Percentiles rank a stretch among this genome's conserved stretches.
phyloP scores from a whole-genome alignment of 2,329 filamentous ascomycete species.

The Mollisiaceae sp. region DNA sequence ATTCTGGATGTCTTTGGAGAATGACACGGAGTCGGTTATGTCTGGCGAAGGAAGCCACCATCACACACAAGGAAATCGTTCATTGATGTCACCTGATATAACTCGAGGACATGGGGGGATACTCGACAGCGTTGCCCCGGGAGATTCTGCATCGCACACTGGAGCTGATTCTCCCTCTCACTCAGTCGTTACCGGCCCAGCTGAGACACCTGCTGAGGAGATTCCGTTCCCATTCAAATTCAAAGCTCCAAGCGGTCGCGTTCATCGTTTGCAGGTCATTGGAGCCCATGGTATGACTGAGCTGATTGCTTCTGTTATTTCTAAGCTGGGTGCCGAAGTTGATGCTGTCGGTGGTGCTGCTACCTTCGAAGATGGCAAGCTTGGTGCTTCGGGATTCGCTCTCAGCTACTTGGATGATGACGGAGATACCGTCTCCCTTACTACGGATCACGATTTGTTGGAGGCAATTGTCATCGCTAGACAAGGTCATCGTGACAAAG shows the following conservation, averaged over 20 bases:
- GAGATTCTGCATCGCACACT: slow-evolving; percentile 92
- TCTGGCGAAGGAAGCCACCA: slow-evolving; percentile 87
- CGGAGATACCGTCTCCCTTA: slow-evolving; percentile 95
- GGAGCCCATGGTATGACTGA: slow-evolving; percentile 80
- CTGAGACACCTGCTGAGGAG: slow-evolving; percentile 68
- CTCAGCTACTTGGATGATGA: slow-evolving; percentile 97
- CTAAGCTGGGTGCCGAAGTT: slow-evolving; percentile 84
- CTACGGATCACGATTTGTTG: slow-evolving; percentile 88
- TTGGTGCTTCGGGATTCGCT: slow-evolving; percentile 81
- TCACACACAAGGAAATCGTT: slow-evolving; percentile 68
- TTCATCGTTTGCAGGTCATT: slow-evolving; percentile 87
- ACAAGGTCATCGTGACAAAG: slow-evolving; percentile 81
- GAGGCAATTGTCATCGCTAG: slow-evolving; percentile 88
- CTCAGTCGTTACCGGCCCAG: slow-evolving; percentile 59
- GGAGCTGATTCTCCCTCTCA: slow-evolving; percentile 79
- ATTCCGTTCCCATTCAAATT: slow-evolving; percentile 97
- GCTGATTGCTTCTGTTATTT: slow-evolving; percentile 76
- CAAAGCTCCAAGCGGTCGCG: slow-evolving; percentile 93
- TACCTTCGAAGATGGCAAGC: slow-evolving; percentile 76
- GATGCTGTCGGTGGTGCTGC: slow-evolving; percentile 84
- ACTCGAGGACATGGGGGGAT: slow-evolving; percentile 69
- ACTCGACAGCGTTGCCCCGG: slow-evolving; percentile 78
- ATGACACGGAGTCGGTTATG: slow-evolving; percentile 94
- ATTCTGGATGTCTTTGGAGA: slow-evolving; percentile 92
- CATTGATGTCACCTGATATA: slow-evolving; percentile 81